Evolutionary conservation across 331 rosid species (phyloP).

Genomic region (Ulmus americana): DNA sequence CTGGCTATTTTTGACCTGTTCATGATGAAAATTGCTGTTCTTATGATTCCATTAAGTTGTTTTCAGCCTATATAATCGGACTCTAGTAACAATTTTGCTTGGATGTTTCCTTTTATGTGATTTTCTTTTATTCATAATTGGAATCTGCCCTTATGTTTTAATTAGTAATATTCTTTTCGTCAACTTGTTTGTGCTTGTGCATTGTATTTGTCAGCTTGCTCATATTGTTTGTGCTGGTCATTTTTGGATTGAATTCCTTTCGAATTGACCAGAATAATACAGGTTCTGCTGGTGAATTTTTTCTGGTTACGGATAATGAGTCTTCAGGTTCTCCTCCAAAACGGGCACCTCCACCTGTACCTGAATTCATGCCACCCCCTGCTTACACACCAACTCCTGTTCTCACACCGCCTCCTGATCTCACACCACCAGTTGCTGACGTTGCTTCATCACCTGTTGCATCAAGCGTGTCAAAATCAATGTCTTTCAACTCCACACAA

Average conservation of each 20-base stretch:
- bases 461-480: conserved; percentile 62
- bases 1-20: conserved; percentile 4
- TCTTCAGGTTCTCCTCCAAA: conserved; percentile 86
- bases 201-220: neutral
- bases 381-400: conserved; percentile 26
- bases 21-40: neutral
- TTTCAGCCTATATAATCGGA: neutral
- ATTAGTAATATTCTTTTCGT: neutral
- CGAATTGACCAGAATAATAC: conserved; percentile 54
- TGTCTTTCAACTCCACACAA: conserved; percentile 67
- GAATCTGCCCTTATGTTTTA: neutral
- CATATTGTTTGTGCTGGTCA: neutral
- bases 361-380: conserved; percentile 42
- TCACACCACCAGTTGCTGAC: conserved; percentile 38
- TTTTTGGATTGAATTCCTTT: conserved; percentile 1
- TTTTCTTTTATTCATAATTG: conserved; percentile 15
- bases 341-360: conserved; percentile 80
- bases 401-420: conserved; percentile 28
- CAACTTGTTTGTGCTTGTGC: neutral
- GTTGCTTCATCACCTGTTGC: conserved; percentile 41
- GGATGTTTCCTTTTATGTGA: conserved; percentile 10
- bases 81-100: neutral
- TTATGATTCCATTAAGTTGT: neutral
- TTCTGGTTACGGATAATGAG: conserved; percentile 72
- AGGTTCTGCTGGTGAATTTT: conserved; percentile 80